phyloP scores from a whole-genome alignment of 306 rosid species.

The Vigna unguiculata region DNA sequence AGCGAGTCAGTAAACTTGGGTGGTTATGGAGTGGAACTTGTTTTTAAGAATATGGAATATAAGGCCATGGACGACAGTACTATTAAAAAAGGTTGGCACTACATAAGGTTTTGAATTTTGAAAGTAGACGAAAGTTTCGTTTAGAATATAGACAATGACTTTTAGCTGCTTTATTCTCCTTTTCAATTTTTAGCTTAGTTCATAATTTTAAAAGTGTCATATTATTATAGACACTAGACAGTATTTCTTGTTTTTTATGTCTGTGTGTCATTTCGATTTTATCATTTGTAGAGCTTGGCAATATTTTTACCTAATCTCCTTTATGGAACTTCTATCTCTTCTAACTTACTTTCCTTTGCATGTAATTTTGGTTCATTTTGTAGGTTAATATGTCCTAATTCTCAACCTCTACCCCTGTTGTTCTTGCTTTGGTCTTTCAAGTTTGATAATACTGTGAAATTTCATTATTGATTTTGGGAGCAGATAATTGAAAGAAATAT shows the following conservation, averaged over 20 bases:
- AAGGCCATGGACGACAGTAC: slow-evolving; percentile 94
- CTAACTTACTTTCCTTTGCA: slow-evolving; percentile 15
- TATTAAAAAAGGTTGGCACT: slow-evolving; percentile 79
- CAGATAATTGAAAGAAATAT: slow-evolving; percentile 23
- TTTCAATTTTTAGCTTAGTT: slow-evolving; percentile 1
- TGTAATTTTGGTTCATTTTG: slow-evolving; percentile 11
- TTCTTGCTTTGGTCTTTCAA: slow-evolving; percentile 35
- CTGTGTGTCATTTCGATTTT: slow-evolving; percentile 6
- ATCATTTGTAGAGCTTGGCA: slow-evolving; percentile 27
- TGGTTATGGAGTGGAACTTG: slow-evolving; percentile 98
- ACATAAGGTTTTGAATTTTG: slow-evolving; percentile 20
- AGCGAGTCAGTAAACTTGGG: slow-evolving; percentile 84
- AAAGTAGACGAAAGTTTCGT: slow-evolving; percentile 39
- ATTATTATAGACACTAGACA: slow-evolving; percentile 14
- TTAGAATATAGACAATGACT: slow-evolving; percentile 31
- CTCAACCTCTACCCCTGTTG: slow-evolving; percentile 8
- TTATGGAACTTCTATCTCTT: slow-evolving; percentile 32
- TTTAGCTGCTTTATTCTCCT: slow-evolving; percentile 19
- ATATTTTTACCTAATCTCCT: background rate
- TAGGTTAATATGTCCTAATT: slow-evolving; percentile 20
- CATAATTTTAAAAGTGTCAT: slow-evolving; percentile 3
- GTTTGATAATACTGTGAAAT: slow-evolving; percentile 22
- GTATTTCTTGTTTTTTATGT: slow-evolving; percentile 27
- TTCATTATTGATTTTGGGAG: slow-evolving; percentile 36
- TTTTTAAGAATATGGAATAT: slow-evolving; percentile 97